Base-by-base conservation (phyloP, 495 filamentous ascomycete genomes). In the Penicillium nucicola region DNA sequence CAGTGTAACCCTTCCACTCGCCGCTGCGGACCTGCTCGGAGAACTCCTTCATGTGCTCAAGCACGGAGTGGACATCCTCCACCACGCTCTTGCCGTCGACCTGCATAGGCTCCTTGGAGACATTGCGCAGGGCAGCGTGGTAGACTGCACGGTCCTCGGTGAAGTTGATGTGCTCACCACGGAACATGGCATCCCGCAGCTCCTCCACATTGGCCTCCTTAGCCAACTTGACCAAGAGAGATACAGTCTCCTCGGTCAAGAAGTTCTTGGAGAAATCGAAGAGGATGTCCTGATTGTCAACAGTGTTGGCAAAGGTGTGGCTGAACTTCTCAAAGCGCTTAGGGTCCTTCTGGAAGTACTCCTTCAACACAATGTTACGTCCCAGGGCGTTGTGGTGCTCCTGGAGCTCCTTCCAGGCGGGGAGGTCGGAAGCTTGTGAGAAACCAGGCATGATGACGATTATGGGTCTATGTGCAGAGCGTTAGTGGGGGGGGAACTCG, bases 231-330 rank as follows among this genome's bases (percentile, higher is more conserved):
- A 96, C 79, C 33, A 98, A 77, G 43, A 95, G 75, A 45, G 81
- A 75, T n/a, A 97, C 72, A 4, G 93, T 98, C 67, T 96, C 89
- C 45, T 95, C 89, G 52, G 85, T 96, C 50, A 98, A 70, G 71
- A 97, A 90, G 80, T 98, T 98, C 84, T 98, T 98, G 75, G 87
- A 92, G 80, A 96, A 98, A 73, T 98, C 93, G 69, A 97, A 98
- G 31, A 97, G 81, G 65, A 90, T 92, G 53, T 97, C 89, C 31
- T 80, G 77, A 61, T 81, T 80, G 66, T 91, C 88, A 23, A 83
- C 84, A 30, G 80, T 76, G 69, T 96, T 95, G 38, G 80, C 69
- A 76, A 98, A 95, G 59, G 78, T 87, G 61, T 84, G 87, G 67
- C 84, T 87, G 74, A 96, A 88, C 76, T 92, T 95, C 62, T 88